A percentile compares a stretch with the other conserved stretches of the same genome.
Evolutionary conservation across 2,329 filamentous ascomycete species (phyloP).

Genomic region (Paraphoma sp.): DNA sequence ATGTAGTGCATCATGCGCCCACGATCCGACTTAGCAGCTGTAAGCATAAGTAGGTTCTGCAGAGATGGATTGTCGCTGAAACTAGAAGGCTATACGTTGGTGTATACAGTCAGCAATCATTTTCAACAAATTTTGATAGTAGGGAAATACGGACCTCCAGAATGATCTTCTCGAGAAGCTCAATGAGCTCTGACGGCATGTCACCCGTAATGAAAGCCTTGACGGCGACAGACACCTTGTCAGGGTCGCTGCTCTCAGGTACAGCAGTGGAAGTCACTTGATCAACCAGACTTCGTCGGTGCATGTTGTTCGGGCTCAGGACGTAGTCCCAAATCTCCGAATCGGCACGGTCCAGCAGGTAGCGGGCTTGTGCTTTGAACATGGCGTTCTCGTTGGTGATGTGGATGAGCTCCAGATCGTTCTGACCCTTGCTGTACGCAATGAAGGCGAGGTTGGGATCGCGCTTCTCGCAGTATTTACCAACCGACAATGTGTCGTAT

Average conservation of each 20-base stretch:
- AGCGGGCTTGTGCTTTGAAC: slow-evolving; percentile 97
- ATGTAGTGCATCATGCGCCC: slow-evolving; percentile 95
- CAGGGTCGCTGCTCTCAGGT: slow-evolving; percentile 75
- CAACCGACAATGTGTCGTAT: slow-evolving; percentile 89
- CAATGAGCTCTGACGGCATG: slow-evolving; percentile 91
- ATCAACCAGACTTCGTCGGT: slow-evolving; percentile 91
- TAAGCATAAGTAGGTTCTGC: slow-evolving; percentile 95
- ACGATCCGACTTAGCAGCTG: slow-evolving; percentile 96
- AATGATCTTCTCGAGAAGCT: slow-evolving; percentile 98
- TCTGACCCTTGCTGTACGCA: slow-evolving; percentile 94
- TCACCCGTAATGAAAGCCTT: slow-evolving; percentile 91
- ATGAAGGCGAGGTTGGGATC: slow-evolving; percentile 96
- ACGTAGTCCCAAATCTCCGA: slow-evolving; percentile 93
- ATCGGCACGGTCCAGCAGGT: slow-evolving; percentile 89
- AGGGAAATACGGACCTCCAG: slow-evolving; percentile 65
- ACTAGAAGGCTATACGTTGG: slow-evolving; percentile 70
- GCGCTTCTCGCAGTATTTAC: slow-evolving; percentile 98
- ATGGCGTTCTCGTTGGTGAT: slow-evolving; percentile 99
- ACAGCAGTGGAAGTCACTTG: slow-evolving; percentile 97
- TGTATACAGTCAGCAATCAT: not conserved
- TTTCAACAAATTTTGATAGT: not conserved
- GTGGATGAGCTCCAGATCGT: slow-evolving; percentile 94
- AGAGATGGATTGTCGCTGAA: slow-evolving; percentile 98
- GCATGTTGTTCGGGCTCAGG: slow-evolving; percentile 92
- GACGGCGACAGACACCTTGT: slow-evolving; percentile 93